Evolutionary conservation across 495 filamentous ascomycete species (phyloP), one percentile per base, ranked within the genome.

Genomic region (Neurospora sublineolata): DNA sequence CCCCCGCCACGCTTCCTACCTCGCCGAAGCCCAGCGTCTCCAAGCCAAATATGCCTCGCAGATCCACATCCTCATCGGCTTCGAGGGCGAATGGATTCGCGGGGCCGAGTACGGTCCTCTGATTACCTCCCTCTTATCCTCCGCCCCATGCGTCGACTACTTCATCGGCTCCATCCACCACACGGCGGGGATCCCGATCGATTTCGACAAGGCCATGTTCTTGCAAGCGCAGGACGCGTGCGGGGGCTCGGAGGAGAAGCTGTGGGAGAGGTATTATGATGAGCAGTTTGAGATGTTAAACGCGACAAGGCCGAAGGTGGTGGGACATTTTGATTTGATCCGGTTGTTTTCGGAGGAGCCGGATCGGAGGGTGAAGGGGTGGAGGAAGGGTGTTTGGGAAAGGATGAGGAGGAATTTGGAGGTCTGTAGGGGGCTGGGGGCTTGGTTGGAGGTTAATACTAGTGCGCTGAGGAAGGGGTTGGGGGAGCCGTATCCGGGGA

Each of bases 241-340:
- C 36, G 75, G 74, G 12, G 76, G 76, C 0, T 86, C 88, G 2
- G 93, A 98, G 75, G 89, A 92, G 80, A 80, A 74, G 8, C 79
- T 97, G 18, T 95, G 91, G 75, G 87, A 87, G 76, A 88, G 85
- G 72, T 99, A 97, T 81, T 97, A 94, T 78, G 93, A 97, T 80
- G 85, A 87, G 39, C 94, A 98, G 83, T 87, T 84, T 69, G 88
- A 88, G 33, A 95, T 99, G 93, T 82, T 99, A 42, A 75, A 77
- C 58, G 82, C 85, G n/a, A 76, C 96, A 72, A 84, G 84, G 77
- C 96, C 96, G 42, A 86, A 87, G 11, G 87, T 98, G 18, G 90
- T 99, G 20, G 95, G 93, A 12, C 95, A 99, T 80, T 96, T 97
- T 80, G 95, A 99, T 82, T 83, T 99, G 39, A 92, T 98, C 71